Evolutionary conservation across 495 filamentous ascomycete genomes (phyloP).

Genomic region (Talaromyces adpressus): DNA sequence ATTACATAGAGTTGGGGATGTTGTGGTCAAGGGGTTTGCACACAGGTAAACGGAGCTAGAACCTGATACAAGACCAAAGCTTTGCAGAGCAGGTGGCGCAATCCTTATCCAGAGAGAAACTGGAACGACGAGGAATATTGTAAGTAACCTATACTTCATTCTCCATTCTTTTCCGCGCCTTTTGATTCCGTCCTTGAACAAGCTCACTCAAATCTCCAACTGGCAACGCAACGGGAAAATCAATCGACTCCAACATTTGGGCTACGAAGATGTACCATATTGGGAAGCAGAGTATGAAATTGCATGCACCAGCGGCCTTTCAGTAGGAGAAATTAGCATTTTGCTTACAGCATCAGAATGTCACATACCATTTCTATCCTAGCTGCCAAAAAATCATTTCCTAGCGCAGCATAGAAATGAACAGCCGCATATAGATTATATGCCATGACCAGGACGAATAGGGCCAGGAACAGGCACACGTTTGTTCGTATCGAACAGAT

Average conservation of each 20-base stretch:
- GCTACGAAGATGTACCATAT: slow-evolving; percentile 61
- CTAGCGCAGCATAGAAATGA: slow-evolving; percentile 45
- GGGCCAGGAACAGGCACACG: too few species aligned
- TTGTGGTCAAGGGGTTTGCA: too few species aligned
- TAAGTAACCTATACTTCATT: too few species aligned
- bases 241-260: slow-evolving; percentile 50
- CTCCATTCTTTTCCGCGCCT: too few species aligned
- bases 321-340: slow-evolving; percentile 1
- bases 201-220: slow-evolving; percentile 30
- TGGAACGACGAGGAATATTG: too few species aligned
- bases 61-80: too few species aligned
- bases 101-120: too few species aligned
- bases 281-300: slow-evolving; percentile 49
- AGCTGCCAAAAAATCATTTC: slow-evolving; percentile 26
- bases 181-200: slow-evolving; percentile 22
- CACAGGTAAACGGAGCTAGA: too few species aligned
- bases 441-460: slow-evolving; percentile 19
- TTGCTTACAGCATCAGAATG: background rate
- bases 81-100: too few species aligned
- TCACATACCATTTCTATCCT: slow-evolving; percentile 26
- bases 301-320: slow-evolving; percentile 27
- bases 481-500: too few species aligned
- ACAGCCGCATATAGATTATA: slow-evolving; percentile 51
- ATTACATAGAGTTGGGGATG: too few species aligned
- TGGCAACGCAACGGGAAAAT: slow-evolving; percentile 28